Percentiles rank a stretch among this genome's conserved stretches.
Conservation (phyloP, 139 green algal genomes). For the Pleodorina starrii region DNA sequence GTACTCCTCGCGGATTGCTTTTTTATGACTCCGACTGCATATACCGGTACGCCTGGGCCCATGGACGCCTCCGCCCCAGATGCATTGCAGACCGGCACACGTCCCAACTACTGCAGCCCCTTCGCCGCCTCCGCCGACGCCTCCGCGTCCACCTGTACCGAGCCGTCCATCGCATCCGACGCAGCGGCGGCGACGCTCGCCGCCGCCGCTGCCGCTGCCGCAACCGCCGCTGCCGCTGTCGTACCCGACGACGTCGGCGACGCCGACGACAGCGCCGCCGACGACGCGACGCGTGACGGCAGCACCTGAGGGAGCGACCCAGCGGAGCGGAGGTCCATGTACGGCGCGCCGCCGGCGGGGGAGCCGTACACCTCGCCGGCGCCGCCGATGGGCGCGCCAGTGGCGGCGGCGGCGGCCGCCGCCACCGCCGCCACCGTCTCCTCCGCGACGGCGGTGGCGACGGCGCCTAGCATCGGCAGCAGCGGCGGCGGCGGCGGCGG, state of each 20-base stretch:
- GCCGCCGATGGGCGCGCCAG: neutral
- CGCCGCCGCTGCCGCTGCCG: neutral
- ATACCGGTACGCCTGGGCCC: too few relatives aligned
- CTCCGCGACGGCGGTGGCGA: slow-evolving; percentile 11
- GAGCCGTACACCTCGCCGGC: neutral
- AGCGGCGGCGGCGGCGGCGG: slow-evolving; percentile 24
- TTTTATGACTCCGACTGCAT: too few relatives aligned
- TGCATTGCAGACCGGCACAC: too few relatives aligned
- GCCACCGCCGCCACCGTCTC: slow-evolving; percentile 15
- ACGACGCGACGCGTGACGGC: neutral
- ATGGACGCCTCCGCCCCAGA: too few relatives aligned
- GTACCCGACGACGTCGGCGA: neutral
- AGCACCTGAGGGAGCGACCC: neutral
- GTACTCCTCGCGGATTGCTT: too few relatives aligned
- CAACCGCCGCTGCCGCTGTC: neutral
- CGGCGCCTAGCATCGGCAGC: slow-evolving; percentile 15
- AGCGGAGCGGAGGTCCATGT: neutral
- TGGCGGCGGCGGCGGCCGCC: neutral
- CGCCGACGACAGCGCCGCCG: neutral
- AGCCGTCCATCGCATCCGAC: neutral
- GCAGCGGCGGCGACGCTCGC: neutral
- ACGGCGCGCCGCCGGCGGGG: neutral
- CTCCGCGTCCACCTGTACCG: neutral
- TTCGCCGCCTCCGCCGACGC: too few relatives aligned
- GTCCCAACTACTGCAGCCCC: too few relatives aligned